phyloP scores from a whole-genome alignment of 148 eudicot genomes.

The Silene conica region DNA sequence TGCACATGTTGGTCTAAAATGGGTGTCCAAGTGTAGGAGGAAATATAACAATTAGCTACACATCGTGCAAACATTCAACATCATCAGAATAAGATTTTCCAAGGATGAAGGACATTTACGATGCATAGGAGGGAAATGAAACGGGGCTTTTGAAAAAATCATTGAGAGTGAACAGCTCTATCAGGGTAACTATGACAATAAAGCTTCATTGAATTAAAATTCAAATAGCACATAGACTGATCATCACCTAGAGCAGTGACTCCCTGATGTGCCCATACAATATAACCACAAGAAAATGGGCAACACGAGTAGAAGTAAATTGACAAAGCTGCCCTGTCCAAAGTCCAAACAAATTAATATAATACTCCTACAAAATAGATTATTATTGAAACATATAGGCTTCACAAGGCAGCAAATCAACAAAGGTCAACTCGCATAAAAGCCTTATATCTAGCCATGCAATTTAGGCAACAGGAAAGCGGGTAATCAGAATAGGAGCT shows the following conservation, averaged over 20 bases:
- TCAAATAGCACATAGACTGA: conserved; percentile 30
- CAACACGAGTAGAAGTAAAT: conserved; percentile 2
- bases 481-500: conserved; percentile 8
- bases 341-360: not conserved
- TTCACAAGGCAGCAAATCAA: not conserved
- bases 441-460: not conserved
- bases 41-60: not conserved
- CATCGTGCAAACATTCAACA: not conserved
- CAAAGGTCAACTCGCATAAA: not conserved
- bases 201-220: conserved; percentile 33
- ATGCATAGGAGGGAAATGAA: too few relatives aligned
- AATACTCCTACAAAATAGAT: not conserved
- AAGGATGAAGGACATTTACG: not conserved
- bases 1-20: too few relatives aligned
- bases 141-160: too few relatives aligned
- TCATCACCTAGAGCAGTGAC: conserved; percentile 29
- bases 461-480: conserved; percentile 24
- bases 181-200: conserved; percentile 47
- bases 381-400: not conserved
- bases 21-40: too few relatives aligned
- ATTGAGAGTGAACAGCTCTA: conserved; percentile 12
- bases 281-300: conserved; percentile 20
- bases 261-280: not conserved
- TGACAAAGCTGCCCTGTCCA: conserved; percentile 12
- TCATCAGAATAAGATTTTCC: not conserved